A percentile compares a stretch with the other conserved stretches of the same genome.
Evolutionary conservation across 768 basidiomycete genomes (phyloP).

Genomic region (Ramaria sp.): DNA sequence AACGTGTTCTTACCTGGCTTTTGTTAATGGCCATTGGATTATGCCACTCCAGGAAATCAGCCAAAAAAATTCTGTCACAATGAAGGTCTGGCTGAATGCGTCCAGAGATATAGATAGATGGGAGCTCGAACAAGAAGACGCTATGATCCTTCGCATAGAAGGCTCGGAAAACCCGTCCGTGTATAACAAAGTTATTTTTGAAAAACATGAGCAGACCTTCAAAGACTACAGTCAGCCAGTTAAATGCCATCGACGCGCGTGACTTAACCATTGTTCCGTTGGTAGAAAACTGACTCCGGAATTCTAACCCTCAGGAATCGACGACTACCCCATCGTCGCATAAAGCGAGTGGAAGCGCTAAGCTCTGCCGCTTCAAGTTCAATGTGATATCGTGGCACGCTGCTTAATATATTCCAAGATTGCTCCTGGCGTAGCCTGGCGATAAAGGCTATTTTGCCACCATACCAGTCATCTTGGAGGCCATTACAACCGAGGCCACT

Average conservation of each 20-base stretch:
- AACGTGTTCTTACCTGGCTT: slow-evolving; percentile 34
- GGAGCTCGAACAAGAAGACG: slow-evolving; percentile 45
- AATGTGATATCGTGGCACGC: slow-evolving; percentile 23
- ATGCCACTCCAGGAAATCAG: slow-evolving; percentile 43
- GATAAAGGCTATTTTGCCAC: slow-evolving; percentile 48
- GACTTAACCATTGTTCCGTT: slow-evolving; percentile 13
- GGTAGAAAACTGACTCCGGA: slow-evolving; percentile 22
- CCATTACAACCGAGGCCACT: slow-evolving; percentile 34
- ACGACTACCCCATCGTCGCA: slow-evolving; percentile 55
- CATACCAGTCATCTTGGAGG: slow-evolving; percentile 36
- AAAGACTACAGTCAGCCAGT: neutral
- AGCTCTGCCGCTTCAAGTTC: slow-evolving; percentile 38
- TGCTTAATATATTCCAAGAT: slow-evolving; percentile 1
- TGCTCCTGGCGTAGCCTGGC: slow-evolving; percentile 25
- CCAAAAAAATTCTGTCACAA: slow-evolving; percentile 21
- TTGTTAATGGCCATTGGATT: slow-evolving; percentile 39
- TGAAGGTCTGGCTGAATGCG: slow-evolving; percentile 1
- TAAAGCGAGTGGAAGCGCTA: slow-evolving; percentile 45
- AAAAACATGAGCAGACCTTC: slow-evolving; percentile 31
- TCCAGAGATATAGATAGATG: slow-evolving; percentile 25
- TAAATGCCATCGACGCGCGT: neutral
- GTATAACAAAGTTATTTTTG: slow-evolving; percentile 40
- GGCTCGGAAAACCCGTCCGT: slow-evolving; percentile 43
- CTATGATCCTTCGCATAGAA: slow-evolving; percentile 51
- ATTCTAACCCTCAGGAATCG: slow-evolving; percentile 43